A percentile compares a stretch with the other conserved stretches of the same genome.
phyloP scores from a whole-genome alignment of 371 early-diverging fungal species.

The Zychaea mexicana region DNA sequence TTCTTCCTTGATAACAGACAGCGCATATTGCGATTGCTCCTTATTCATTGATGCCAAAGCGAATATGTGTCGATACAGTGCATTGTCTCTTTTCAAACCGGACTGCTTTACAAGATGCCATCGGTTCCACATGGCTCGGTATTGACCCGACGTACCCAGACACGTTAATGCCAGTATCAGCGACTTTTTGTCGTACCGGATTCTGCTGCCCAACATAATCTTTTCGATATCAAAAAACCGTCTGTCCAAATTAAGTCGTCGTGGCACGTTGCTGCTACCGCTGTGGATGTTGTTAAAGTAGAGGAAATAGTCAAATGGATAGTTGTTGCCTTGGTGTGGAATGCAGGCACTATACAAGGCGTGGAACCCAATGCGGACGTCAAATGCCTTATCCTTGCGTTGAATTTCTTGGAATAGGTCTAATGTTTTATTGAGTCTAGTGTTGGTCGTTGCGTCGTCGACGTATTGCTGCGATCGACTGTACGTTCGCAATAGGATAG shows the following conservation, averaged over 20 bases:
- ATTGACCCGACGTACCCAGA: constrained; percentile 40
- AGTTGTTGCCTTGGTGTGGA: constrained; percentile 33
- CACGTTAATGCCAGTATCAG: constrained; percentile 41
- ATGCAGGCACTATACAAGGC: constrained; percentile 42
- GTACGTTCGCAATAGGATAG: constrained; percentile 34
- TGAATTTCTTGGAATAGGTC: constrained; percentile 34
- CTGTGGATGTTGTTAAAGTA: constrained; percentile 16
- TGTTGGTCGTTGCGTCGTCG: constrained; percentile 10
- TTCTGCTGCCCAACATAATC: constrained; percentile 38
- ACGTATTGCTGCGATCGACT: constrained; percentile 33
- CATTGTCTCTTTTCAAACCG: constrained; percentile 37
- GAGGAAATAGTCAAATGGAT: constrained; percentile 38
- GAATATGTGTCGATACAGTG: constrained; percentile 39
- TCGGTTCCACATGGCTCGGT: constrained; percentile 38
- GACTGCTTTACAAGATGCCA: constrained; percentile 40
- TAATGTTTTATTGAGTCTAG: constrained; percentile 39
- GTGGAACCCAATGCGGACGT: constrained; percentile 29
- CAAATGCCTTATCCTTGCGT: not conserved
- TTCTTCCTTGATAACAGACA: constrained; percentile 38
- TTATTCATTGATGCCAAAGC: constrained; percentile 37
- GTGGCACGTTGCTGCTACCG: not conserved
- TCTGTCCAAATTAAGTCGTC: constrained; percentile 24
- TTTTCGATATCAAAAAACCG: constrained; percentile 49
- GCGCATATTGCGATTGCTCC: constrained; percentile 37
- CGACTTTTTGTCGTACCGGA: constrained; percentile 40